phyloP scores from a whole-genome alignment of 352 stramenopile species.

The Globisporangium nodosum region DNA sequence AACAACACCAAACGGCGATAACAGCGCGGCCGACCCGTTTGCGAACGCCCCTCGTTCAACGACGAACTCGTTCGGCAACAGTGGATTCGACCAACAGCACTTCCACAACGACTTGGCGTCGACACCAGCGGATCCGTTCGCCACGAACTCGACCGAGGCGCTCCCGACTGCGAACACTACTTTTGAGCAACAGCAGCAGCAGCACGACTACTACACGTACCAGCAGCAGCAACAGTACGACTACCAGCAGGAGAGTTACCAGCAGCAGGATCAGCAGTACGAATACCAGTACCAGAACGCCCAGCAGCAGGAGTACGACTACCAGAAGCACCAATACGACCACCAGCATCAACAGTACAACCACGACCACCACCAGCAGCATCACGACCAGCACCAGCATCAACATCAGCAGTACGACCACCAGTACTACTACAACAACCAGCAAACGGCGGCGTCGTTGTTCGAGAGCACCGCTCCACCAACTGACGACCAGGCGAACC shows the following conservation, averaged over 20 bases:
- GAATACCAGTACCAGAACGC: not conserved
- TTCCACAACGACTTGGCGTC: not conserved
- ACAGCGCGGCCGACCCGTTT: slow-evolving; percentile 2
- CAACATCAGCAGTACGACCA: slow-evolving; percentile 1
- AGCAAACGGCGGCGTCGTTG: not conserved
- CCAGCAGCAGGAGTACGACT: not conserved
- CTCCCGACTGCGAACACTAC: not conserved
- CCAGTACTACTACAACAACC: slow-evolving; percentile 5
- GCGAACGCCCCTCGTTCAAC: not conserved
- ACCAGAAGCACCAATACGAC: not conserved
- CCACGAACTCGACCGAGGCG: not conserved
- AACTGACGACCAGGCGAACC: not conserved
- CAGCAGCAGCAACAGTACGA: slow-evolving; percentile 4
- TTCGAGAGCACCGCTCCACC: not conserved
- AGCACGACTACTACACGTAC: not conserved
- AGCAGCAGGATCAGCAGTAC: slow-evolving; percentile 1
- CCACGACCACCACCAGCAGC: not conserved
- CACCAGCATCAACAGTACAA: not conserved
- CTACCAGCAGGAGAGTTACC: not conserved
- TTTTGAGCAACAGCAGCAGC: not conserved
- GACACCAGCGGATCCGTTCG: not conserved
- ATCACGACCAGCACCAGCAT: not conserved
- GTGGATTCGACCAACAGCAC: slow-evolving; percentile 6
- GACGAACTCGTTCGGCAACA: slow-evolving; percentile 2
- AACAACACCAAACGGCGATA: not conserved